Evolutionary conservation across 768 basidiomycete species (phyloP).

Genomic region (Lentinula guzmanii): DNA sequence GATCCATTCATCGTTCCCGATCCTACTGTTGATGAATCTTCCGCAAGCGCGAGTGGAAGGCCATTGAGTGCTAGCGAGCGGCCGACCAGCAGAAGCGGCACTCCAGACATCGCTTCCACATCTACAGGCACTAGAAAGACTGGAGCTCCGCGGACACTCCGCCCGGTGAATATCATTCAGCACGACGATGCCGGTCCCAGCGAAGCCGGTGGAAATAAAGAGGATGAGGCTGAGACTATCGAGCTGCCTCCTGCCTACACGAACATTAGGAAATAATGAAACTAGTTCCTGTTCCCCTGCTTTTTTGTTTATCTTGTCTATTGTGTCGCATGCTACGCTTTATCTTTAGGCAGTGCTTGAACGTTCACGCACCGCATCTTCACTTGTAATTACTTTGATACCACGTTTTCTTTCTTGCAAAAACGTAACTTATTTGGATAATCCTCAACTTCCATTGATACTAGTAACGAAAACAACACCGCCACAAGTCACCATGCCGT

Average conservation of each 20-base stretch:
- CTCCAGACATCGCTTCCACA: conserved; percentile 32
- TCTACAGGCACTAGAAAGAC: conserved; percentile 38
- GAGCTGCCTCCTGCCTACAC: conserved; percentile 84
- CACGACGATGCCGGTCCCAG: conserved; percentile 79
- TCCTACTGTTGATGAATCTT: conserved; percentile 34
- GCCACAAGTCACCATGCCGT: not conserved
- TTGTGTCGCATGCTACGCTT: not conserved
- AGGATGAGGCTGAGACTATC: conserved; percentile 60
- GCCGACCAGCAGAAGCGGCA: conserved; percentile 34
- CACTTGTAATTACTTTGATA: conserved; percentile 2
- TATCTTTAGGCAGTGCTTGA: not conserved
- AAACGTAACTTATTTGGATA: not conserved
- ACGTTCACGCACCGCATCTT: not conserved
- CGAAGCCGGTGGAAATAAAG: conserved; percentile 22
- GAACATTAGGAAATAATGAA: conserved; percentile 35
- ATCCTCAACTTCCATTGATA: not conserved
- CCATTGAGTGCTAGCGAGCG: conserved; percentile 12
- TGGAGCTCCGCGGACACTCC: conserved; percentile 39
- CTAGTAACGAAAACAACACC: not conserved
- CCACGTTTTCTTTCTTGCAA: not conserved
- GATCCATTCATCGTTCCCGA: conserved; percentile 73
- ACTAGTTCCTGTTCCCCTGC: not conserved
- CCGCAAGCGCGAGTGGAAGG: not conserved
- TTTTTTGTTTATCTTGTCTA: not conserved
- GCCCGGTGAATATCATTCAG: conserved; percentile 77